A percentile compares a stretch with the other conserved stretches of the same genome.
Conservation (phyloP, 2,329 filamentous ascomycete genomes). For the Arachnomyces sp. region DNA sequence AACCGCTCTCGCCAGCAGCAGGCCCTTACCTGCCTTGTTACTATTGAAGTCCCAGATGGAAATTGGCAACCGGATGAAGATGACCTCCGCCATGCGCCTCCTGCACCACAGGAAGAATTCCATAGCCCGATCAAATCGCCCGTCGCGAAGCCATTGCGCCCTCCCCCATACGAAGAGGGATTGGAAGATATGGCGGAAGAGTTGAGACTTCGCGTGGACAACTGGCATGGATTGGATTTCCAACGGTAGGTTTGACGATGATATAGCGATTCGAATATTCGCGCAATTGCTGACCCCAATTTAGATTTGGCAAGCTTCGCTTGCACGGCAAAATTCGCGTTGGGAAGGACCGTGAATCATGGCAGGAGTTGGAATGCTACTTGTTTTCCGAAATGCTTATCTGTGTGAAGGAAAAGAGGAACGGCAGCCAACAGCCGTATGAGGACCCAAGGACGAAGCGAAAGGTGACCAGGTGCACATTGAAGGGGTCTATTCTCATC, state of each 20-base stretch:
- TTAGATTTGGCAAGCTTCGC: conserved; percentile 80
- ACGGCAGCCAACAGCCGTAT: conserved; percentile 54
- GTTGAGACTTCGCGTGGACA: conserved; percentile 80
- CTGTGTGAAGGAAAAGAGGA: conserved; percentile 95
- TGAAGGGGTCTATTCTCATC: conserved; percentile 96
- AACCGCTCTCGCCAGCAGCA: conserved; percentile 89
- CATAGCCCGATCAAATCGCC: conserved; percentile 46
- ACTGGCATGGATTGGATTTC: conserved; percentile 96
- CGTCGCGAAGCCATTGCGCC: conserved; percentile 42
- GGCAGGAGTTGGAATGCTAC: conserved; percentile 97
- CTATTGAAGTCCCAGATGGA: conserved; percentile 84
- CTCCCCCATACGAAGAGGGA: conserved; percentile 67
- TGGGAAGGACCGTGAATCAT: conserved; percentile 90
- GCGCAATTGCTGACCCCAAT: conserved; percentile 1
- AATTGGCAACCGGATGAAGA: conserved; percentile 85
- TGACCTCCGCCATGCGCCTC: conserved; percentile 54
- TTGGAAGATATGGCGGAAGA: conserved; percentile 81
- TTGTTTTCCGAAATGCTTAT: conserved; percentile 99
- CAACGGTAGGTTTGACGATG: conserved; percentile 47
- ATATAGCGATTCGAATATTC: conserved; percentile 1
- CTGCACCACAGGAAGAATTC: conserved; percentile 40
- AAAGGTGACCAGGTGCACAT: conserved; percentile 68
- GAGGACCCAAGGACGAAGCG: conserved; percentile 47
- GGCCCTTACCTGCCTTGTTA: conserved; percentile 85
- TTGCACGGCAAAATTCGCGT: conserved; percentile 85